Percentiles rank a stretch among this genome's conserved stretches.
Conservation (phyloP, 116 monocot species). For the Dioscorea cayenensis region DNA sequence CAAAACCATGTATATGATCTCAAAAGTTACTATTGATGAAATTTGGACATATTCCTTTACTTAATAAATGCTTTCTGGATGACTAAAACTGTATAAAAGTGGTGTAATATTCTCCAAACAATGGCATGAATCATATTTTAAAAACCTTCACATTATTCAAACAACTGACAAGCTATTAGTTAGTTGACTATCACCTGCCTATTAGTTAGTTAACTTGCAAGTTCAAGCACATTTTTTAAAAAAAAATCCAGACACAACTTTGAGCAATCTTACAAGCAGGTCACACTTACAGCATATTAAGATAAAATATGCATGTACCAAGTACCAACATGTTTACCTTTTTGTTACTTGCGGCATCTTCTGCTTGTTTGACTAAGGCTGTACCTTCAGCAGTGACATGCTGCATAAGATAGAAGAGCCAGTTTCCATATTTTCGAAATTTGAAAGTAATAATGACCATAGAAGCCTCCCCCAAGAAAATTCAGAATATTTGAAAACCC, state of each 20-base stretch:
- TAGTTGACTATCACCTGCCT: too few species aligned
- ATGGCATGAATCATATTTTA: too few species aligned
- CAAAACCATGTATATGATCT: too few species aligned
- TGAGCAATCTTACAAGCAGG: neutral
- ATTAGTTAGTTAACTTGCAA: neutral
- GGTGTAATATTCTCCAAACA: too few species aligned
- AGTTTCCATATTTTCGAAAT: neutral
- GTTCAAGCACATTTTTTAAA: neutral
- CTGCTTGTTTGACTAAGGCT: conserved; percentile 91
- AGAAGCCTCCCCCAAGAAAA: neutral
- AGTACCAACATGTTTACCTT: conserved; percentile 34
- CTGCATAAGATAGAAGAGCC: conserved; percentile 22
- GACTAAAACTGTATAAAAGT: too few species aligned
- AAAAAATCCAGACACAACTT: neutral
- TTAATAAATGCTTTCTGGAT: too few species aligned
- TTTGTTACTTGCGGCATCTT: conserved; percentile 94
- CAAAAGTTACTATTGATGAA: too few species aligned
- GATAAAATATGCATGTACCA: neutral
- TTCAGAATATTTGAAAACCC: neutral
- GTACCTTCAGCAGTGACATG: conserved; percentile 95
- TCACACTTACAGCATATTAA: too few species aligned
- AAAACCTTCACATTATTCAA: too few species aligned
- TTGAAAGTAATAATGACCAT: neutral
- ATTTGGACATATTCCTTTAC: too few species aligned
- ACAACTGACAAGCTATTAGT: too few species aligned